Evolutionary conservation across 1,284 basidiomycete species (phyloP).

Genomic region (Apiotrichum laibachii): DNA sequence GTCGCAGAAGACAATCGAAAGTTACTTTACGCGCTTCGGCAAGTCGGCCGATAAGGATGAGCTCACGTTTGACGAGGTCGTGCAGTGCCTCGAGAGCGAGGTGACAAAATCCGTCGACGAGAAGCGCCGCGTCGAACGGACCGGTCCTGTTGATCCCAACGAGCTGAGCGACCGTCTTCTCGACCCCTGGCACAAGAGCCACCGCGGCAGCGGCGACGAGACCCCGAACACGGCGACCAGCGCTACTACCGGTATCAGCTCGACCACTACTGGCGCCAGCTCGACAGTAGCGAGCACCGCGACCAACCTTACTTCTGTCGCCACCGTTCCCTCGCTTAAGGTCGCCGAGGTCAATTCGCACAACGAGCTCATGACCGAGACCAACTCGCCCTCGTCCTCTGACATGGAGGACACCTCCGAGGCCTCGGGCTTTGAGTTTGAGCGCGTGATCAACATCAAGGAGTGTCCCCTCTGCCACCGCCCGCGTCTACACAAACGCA

Average conservation of each 20-base stretch:
- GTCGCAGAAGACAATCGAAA: constrained; percentile 70
- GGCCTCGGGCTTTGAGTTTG: constrained; percentile 53
- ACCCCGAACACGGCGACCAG: neutral
- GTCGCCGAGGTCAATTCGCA: constrained; percentile 25
- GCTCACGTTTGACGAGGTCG: constrained; percentile 73
- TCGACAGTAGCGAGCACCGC: neutral
- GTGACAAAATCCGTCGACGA: constrained; percentile 68
- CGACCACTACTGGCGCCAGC: neutral
- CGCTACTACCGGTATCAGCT: neutral
- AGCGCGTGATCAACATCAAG: constrained; percentile 91
- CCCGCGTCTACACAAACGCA: constrained; percentile 75
- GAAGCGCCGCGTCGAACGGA: constrained; percentile 55
- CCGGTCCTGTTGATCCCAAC: constrained; percentile 7
- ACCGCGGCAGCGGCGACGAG: constrained; percentile 1
- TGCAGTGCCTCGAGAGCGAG: constrained; percentile 73
- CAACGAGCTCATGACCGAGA: neutral
- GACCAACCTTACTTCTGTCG: neutral
- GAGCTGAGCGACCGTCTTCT: constrained; percentile 14
- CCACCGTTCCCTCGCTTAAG: constrained; percentile 21
- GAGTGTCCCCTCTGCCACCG: constrained; percentile 91
- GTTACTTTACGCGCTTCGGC: constrained; percentile 71
- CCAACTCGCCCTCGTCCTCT: constrained; percentile 11
- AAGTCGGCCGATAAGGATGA: constrained; percentile 68
- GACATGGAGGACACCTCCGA: constrained; percentile 17
- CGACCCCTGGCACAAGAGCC: constrained; percentile 5